Evolutionary conservation across 805 yeast species (phyloP).

Genomic region (Wickerhamomyces canadensis): DNA sequence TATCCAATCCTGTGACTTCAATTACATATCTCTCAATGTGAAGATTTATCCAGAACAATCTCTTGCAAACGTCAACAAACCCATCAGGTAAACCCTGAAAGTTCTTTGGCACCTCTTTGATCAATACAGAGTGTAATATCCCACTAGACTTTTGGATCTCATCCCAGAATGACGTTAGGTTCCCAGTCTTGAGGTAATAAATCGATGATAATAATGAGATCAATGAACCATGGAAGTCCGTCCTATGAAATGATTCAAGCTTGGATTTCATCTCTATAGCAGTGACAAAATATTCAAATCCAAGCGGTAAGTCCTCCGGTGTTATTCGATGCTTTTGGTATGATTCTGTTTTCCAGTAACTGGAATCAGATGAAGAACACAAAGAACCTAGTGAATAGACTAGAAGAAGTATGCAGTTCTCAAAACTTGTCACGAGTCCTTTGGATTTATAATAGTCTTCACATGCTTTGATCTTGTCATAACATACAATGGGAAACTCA

Average conservation of each 20-base stretch:
- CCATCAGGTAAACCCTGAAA: neutral
- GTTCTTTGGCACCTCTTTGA: neutral
- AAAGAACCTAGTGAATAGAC: constrained; percentile 2
- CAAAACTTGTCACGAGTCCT: neutral
- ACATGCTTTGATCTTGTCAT: neutral
- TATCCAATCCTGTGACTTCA: neutral
- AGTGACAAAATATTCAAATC: constrained; percentile 1
- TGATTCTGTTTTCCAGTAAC: neutral
- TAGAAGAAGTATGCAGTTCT: neutral
- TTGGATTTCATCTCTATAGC: neutral
- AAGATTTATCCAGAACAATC: constrained; percentile 2
- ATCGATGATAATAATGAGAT: neutral
- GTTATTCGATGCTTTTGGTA: neutral
- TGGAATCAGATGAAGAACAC: neutral
- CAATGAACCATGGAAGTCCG: neutral
- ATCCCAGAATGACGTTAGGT: constrained; percentile 3
- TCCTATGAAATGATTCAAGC: neutral
- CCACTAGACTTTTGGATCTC: constrained; percentile 1
- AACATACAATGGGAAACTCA: neutral
- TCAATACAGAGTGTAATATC: neutral
- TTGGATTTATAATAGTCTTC: neutral
- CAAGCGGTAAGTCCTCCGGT: constrained; percentile 1
- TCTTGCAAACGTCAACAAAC: constrained; percentile 1
- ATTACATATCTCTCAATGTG: constrained; percentile 1
- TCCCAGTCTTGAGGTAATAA: constrained; percentile 3